Percentiles rank a stretch among this genome's conserved stretches.
phyloP scores from a whole-genome alignment of 2,329 filamentous ascomycete species.

The Samsoniella hepiali region DNA sequence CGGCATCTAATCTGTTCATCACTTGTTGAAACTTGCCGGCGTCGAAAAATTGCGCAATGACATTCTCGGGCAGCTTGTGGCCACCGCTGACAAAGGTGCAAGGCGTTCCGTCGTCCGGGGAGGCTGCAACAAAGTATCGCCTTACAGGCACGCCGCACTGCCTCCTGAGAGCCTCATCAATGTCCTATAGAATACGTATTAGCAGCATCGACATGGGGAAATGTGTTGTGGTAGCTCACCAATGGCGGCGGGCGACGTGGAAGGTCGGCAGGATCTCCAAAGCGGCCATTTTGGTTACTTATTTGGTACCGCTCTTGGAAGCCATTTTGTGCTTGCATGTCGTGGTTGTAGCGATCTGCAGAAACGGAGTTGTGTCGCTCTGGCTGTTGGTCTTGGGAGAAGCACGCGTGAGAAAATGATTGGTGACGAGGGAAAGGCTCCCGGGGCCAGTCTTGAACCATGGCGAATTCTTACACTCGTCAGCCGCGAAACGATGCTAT shows the following conservation, averaged over 20 bases:
- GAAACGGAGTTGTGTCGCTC: constrained; percentile 31
- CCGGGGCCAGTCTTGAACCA: constrained; percentile 42
- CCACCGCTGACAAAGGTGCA: constrained; percentile 46
- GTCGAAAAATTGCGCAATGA: constrained; percentile 46
- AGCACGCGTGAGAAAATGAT: constrained; percentile 22
- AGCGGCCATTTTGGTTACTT: constrained; percentile 33
- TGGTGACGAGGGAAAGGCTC: constrained; percentile 37
- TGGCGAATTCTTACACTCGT: constrained; percentile 22
- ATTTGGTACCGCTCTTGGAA: constrained; percentile 25
- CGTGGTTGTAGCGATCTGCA: constrained; percentile 30
- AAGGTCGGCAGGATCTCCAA: constrained; percentile 34
- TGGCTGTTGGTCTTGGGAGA: constrained; percentile 1
- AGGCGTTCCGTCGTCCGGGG: constrained; percentile 46
- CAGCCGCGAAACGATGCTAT: background rate
- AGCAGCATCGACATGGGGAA: background rate
- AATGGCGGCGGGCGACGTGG: constrained; percentile 31
- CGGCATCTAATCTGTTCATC: constrained; percentile 36
- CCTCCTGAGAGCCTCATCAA: constrained; percentile 49
- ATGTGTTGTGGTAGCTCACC: background rate
- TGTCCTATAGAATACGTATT: constrained; percentile 36
- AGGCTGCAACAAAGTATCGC: constrained; percentile 51
- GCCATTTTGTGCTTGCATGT: constrained; percentile 21
- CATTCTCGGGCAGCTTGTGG: constrained; percentile 35
- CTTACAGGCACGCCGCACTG: constrained; percentile 50
- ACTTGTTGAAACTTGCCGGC: constrained; percentile 41